Evolutionary conservation across 192 early-diverging fungal genomes (phyloP).

Genomic region (Backusella australiensis): DNA sequence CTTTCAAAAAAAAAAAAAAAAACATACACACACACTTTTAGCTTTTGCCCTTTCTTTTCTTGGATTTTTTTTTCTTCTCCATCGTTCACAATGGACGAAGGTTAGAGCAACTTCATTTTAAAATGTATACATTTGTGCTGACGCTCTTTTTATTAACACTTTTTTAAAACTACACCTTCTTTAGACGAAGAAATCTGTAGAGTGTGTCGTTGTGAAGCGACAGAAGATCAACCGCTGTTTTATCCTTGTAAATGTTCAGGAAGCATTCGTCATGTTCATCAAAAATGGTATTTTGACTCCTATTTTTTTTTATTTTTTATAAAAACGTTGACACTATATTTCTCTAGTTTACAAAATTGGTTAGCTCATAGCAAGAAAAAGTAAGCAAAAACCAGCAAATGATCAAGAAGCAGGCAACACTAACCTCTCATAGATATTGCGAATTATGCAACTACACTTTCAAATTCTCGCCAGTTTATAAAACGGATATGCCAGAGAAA

Average conservation of each 20-base stretch:
- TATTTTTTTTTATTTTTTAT: neutral
- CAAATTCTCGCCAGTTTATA: conserved; percentile 80
- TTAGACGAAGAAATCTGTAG: conserved; percentile 66
- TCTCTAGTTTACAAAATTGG: conserved; percentile 76
- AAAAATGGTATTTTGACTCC: conserved; percentile 61
- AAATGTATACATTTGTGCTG: neutral
- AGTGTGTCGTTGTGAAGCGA: conserved; percentile 78
- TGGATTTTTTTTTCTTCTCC: neutral
- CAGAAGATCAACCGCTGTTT: conserved; percentile 81
- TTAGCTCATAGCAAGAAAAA: conserved; percentile 76
- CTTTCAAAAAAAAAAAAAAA: too few species aligned
- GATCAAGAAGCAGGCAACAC: neutral
- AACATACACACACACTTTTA: neutral
- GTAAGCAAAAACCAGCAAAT: conserved; percentile 27
- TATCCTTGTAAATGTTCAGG: conserved; percentile 97
- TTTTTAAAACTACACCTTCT: neutral
- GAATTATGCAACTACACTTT: conserved; percentile 91
- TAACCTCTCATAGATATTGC: conserved; percentile 56
- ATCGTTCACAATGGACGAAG: neutral
- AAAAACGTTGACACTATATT: neutral
- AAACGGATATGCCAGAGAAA: conserved; percentile 71
- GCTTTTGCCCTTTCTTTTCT: neutral
- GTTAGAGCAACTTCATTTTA: neutral
- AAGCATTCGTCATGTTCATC: conserved; percentile 92
- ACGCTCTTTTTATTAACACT: neutral